Percentiles rank a stretch among this genome's conserved stretches.
These are phyloP conservation scores for Populus trichocarpa DNA, from an alignment of 441 rosid species.

Conservation along the genomic window DNA sequence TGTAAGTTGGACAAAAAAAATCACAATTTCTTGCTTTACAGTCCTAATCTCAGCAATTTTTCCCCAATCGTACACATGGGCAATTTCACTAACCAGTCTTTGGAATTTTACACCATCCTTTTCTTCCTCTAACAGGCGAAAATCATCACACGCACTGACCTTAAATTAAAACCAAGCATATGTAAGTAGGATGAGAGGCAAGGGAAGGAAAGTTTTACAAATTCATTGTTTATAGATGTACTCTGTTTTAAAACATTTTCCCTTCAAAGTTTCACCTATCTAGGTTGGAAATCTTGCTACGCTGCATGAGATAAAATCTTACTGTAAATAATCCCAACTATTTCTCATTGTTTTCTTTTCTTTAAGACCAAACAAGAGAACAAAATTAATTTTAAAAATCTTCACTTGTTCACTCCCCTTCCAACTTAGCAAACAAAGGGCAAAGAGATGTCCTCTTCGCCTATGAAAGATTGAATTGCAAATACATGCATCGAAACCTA, in stretches of 20 bases:
- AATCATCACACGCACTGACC: background rate
- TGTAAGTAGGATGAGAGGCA: background rate
- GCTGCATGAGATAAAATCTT: background rate
- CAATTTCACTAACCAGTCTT: background rate
- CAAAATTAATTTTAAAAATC: background rate
- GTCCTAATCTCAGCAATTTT: background rate
- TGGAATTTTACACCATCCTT: background rate
- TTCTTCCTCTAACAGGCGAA: background rate
- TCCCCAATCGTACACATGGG: background rate
- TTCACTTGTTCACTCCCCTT: background rate
- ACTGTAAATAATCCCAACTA: background rate
- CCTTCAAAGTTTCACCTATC: background rate
- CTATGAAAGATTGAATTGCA: background rate
- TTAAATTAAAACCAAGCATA: background rate
- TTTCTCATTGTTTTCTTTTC: background rate
- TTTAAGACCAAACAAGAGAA: background rate
- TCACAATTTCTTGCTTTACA: background rate
- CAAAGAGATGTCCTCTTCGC: background rate
- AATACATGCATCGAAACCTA: background rate
- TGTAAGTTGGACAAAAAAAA: background rate
- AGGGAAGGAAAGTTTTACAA: background rate
- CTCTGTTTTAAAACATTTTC: background rate
- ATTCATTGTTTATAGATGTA: background rate
- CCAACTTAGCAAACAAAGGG: background rate
- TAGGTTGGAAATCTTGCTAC: background rate